A percentile compares a stretch with the other conserved stretches of the same genome.
Conservation (phyloP, 2,329 filamentous ascomycete genomes). For the Microsporum canis region DNA sequence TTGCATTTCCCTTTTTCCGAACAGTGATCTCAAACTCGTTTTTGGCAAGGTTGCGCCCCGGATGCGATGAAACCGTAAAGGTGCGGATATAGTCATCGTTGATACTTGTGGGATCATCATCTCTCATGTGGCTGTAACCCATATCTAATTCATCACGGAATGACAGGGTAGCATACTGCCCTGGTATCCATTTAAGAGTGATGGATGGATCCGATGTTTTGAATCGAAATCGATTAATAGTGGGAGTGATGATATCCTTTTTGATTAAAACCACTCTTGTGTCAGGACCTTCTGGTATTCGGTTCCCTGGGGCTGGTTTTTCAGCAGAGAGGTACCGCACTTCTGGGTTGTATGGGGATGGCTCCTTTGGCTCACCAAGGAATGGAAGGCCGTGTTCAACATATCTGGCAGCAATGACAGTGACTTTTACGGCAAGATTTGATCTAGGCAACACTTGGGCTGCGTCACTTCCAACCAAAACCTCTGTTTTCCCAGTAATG, state of each 20-base stretch:
- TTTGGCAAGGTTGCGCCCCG: slow-evolving; percentile 28
- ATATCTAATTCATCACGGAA: slow-evolving; percentile 57
- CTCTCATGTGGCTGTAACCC: slow-evolving; percentile 74
- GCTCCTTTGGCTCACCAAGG: slow-evolving; percentile 46
- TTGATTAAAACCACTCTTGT: slow-evolving; percentile 46
- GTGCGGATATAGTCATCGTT: slow-evolving; percentile 80
- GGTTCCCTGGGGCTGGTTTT: slow-evolving; percentile 21
- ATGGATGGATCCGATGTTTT: slow-evolving; percentile 31
- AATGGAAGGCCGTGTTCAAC: slow-evolving; percentile 58
- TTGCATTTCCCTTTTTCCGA: slow-evolving; percentile 57
- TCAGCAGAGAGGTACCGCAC: slow-evolving; percentile 56
- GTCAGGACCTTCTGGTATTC: slow-evolving; percentile 10
- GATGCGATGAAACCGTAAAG: slow-evolving; percentile 63
- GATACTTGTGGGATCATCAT: slow-evolving; percentile 64
- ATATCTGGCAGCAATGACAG: slow-evolving; percentile 48
- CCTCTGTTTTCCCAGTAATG: slow-evolving; percentile 55
- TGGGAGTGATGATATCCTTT: slow-evolving; percentile 53
- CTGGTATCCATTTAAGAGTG: slow-evolving; percentile 48
- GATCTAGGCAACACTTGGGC: slow-evolving; percentile 53
- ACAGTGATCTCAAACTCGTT: slow-evolving; percentile 61
- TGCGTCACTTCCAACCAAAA: slow-evolving; percentile 55
- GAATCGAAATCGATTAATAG: slow-evolving; percentile 55
- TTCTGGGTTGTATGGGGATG: slow-evolving; percentile 68
- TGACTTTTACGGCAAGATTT: slow-evolving; percentile 61
- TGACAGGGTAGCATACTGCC: slow-evolving; percentile 67